Percentiles rank a stretch among this genome's conserved stretches.
Evolutionary conservation across 768 basidiomycete genomes (phyloP).

Genomic region (Termitomyces eurrhizus): DNA sequence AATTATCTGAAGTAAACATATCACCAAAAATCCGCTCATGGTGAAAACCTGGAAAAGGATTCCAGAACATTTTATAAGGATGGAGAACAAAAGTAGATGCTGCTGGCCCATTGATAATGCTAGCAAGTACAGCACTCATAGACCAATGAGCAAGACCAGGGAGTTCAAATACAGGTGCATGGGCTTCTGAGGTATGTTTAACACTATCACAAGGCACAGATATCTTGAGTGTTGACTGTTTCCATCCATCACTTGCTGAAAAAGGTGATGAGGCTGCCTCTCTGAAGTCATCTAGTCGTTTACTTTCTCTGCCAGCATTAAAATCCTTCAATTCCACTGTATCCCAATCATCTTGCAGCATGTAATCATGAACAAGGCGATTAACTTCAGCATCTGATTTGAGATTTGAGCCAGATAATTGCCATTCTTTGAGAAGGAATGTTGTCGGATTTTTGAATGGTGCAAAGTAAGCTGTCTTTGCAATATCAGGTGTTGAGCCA

Average conservation of each 20-base stretch:
- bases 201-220: constrained; percentile 20
- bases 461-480: no score
- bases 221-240: constrained; percentile 17
- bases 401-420: no score
- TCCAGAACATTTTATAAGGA: constrained; percentile 18
- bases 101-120: constrained; percentile 12
- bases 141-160: constrained; percentile 22
- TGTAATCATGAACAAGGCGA: no score
- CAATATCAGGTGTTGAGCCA: no score
- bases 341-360: no score
- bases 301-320: constrained; percentile 12
- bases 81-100: constrained; percentile 10
- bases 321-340: constrained; percentile 9
- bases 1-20: background rate
- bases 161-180: constrained; percentile 17
- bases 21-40: constrained; percentile 3
- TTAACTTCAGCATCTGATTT: no score
- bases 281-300: constrained; percentile 13
- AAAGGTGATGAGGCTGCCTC: background rate
- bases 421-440: no score
- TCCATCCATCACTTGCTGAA: constrained; percentile 19
- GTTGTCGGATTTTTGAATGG: no score
- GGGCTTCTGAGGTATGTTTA: background rate
- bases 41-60: constrained; percentile 1
- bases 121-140: constrained; percentile 20